A percentile compares a stretch with the other conserved stretches of the same genome.
Conservation (phyloP, 768 basidiomycete species). For the Coprinellus micaceus region DNA sequence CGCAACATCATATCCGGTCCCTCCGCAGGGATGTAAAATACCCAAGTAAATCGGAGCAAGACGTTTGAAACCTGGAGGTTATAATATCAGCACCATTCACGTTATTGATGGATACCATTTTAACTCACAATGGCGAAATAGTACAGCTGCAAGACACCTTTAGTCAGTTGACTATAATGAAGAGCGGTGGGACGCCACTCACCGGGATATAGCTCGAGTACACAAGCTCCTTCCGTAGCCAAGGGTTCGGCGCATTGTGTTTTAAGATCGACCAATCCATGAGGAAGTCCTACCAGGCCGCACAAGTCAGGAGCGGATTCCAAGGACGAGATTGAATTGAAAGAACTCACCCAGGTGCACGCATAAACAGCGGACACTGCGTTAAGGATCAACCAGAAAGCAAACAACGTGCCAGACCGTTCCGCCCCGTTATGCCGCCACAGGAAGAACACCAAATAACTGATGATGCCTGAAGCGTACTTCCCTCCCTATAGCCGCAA, state of each 20-base stretch:
- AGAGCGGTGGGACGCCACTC: constrained; percentile 17
- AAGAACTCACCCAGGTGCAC: constrained; percentile 64
- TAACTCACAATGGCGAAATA: constrained; percentile 74
- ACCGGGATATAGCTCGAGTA: constrained; percentile 66
- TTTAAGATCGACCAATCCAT: constrained; percentile 92
- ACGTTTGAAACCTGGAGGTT: constrained; percentile 61
- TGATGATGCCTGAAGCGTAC: constrained; percentile 65
- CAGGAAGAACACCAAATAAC: constrained; percentile 63
- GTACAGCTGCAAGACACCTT: constrained; percentile 47
- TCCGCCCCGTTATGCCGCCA: constrained; percentile 69
- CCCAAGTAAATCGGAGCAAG: constrained; percentile 77
- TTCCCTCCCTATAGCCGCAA: constrained; percentile 71
- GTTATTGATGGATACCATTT: no score
- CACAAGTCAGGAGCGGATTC: not conserved
- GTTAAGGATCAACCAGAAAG: constrained; percentile 64
- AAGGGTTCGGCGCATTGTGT: constrained; percentile 47
- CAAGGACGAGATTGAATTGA: not conserved
- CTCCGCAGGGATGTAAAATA: constrained; percentile 63
- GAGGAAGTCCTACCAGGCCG: constrained; percentile 57
- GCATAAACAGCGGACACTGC: constrained; percentile 67
- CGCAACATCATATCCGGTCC: constrained; percentile 51
- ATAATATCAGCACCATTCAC: not conserved
- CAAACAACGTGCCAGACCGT: constrained; percentile 48
- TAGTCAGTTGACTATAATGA: not conserved
- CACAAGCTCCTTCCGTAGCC: constrained; percentile 72